Conservation (phyloP, 2,329 filamentous ascomycete genomes). For the Coccinonectria pachysandricola region DNA sequence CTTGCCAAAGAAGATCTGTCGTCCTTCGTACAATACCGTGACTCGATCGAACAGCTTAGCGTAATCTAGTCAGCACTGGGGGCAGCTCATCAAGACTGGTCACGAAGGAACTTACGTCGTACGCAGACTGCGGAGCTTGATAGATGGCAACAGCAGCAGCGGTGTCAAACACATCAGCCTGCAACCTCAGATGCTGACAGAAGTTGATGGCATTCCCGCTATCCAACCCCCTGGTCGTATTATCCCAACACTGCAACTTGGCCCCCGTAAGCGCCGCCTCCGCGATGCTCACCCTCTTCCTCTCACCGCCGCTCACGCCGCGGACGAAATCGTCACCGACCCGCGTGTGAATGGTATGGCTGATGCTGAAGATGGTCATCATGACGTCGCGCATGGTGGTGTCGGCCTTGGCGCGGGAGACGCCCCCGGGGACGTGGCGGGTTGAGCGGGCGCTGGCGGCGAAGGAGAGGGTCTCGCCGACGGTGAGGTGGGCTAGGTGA, state of each 20-base stretch:
- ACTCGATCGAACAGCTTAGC: constrained; percentile 53
- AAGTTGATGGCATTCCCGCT: constrained; percentile 8
- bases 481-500: constrained; percentile 54
- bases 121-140: constrained; percentile 12
- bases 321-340: constrained; percentile 12
- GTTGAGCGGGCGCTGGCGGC: constrained; percentile 50
- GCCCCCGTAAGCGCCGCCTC: constrained; percentile 11
- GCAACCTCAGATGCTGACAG: constrained; percentile 5
- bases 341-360: constrained; percentile 9
- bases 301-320: constrained; percentile 27
- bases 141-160: constrained; percentile 11
- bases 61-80: neutral
- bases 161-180: constrained; percentile 9
- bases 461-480: constrained; percentile 53
- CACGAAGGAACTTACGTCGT: constrained; percentile 6
- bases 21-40: constrained; percentile 55
- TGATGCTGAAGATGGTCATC: constrained; percentile 48
- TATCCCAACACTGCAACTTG: constrained; percentile 9
- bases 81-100: neutral
- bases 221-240: constrained; percentile 13
- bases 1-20: constrained; percentile 56
- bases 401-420: neutral
- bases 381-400: constrained; percentile 36
- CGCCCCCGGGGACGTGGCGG: constrained; percentile 30
- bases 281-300: constrained; percentile 54